Percentiles rank a stretch among this genome's conserved stretches.
Evolutionary conservation across 176 grass and related monocot species (phyloP).

Genomic region (Otatea glauca): DNA sequence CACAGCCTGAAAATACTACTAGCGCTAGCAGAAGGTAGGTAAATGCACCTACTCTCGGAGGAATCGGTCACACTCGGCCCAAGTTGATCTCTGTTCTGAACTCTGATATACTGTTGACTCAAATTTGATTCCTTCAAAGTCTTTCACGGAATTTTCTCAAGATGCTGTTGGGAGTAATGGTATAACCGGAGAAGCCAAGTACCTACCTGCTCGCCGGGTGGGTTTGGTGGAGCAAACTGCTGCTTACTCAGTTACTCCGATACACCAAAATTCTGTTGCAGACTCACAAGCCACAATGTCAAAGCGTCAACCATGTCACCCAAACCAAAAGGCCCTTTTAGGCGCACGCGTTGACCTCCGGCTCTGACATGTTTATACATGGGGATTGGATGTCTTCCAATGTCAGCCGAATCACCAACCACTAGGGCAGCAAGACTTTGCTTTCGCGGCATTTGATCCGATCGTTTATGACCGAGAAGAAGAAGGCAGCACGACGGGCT

Average conservation of each 20-base stretch:
- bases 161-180: conserved; percentile 8
- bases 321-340: neutral
- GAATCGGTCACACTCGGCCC: neutral
- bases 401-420: conserved; percentile 12
- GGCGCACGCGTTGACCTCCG: conserved; percentile 47
- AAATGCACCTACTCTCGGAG: neutral
- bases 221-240: conserved; percentile 46
- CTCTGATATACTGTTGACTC: neutral
- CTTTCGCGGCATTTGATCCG: conserved; percentile 35
- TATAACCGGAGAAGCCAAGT: conserved; percentile 11
- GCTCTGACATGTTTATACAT: neutral
- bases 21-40: neutral
- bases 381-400: neutral
- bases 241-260: neutral
- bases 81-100: neutral
- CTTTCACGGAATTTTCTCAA: neutral
- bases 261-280: neutral
- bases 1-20: neutral
- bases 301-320: conserved; percentile 11
- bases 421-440: neutral
- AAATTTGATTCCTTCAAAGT: neutral
- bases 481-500: neutral
- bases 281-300: conserved; percentile 20
- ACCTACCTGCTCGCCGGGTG: conserved; percentile 23
- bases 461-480: neutral